Evolutionary conservation across 1,284 basidiomycete species (phyloP).

Genomic region (Cryptococcus sp.): DNA sequence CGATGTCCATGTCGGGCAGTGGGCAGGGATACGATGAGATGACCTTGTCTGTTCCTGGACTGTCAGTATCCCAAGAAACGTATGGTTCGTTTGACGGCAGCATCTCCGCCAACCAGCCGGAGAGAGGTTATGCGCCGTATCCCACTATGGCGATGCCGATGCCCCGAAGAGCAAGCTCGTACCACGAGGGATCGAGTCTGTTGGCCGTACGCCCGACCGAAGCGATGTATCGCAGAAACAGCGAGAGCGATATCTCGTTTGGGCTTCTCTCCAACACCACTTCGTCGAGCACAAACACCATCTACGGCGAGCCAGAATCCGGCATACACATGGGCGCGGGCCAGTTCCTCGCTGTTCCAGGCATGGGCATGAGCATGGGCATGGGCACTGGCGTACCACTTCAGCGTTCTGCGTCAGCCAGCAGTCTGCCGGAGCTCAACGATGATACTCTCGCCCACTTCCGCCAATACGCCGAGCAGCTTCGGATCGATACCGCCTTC

Average conservation of each 20-base stretch:
- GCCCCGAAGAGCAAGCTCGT: slow-evolving; percentile 17
- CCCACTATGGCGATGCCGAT: neutral
- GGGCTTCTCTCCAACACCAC: slow-evolving; percentile 3
- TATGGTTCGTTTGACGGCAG: neutral
- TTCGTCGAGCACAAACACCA: slow-evolving; percentile 5
- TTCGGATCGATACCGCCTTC: too few species aligned
- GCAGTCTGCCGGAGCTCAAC: slow-evolving; percentile 9
- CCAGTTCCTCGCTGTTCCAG: slow-evolving; percentile 16
- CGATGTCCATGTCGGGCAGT: neutral
- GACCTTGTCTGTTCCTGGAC: neutral
- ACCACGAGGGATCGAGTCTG: slow-evolving; percentile 10
- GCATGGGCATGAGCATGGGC: neutral
- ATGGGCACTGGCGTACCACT: neutral
- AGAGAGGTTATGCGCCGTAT: too few species aligned
- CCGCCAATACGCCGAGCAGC: slow-evolving; percentile 5
- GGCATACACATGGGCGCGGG: neutral
- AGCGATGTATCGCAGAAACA: slow-evolving; percentile 15
- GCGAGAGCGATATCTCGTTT: slow-evolving; percentile 11
- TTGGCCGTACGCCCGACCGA: slow-evolving; percentile 1
- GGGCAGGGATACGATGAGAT: too few species aligned
- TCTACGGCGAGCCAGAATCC: neutral
- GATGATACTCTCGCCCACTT: slow-evolving; percentile 12
- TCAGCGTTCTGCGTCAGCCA: slow-evolving; percentile 15
- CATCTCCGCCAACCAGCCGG: too few species aligned
- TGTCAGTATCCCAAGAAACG: neutral